Evolutionary conservation across 2,329 filamentous ascomycete genomes (phyloP).

Genomic region (Trematosphaeria pertusa): DNA sequence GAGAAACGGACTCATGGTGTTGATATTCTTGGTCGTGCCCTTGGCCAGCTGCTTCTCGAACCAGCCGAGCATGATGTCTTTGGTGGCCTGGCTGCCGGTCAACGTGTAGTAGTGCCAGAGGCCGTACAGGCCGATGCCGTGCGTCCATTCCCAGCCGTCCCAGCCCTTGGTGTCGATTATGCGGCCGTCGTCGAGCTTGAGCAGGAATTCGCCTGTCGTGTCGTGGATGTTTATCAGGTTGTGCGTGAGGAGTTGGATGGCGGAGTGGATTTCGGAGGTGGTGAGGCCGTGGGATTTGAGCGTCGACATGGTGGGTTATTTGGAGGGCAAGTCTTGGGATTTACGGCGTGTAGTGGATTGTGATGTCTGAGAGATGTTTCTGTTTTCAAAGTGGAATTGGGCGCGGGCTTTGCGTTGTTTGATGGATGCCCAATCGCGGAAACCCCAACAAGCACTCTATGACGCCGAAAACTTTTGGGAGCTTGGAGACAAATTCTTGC

Average conservation of each 20-base stretch:
- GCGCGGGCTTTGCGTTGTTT: no score
- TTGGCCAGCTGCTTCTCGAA: conserved; percentile 72
- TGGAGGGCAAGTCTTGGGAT: no score
- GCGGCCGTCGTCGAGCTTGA: conserved; percentile 73
- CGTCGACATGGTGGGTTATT: conserved; percentile 47
- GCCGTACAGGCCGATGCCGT: conserved; percentile 80
- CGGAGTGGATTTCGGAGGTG: conserved; percentile 55
- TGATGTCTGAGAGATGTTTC: no score
- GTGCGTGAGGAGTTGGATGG: conserved; percentile 71
- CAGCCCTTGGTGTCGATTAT: conserved; percentile 86
- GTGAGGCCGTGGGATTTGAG: conserved; percentile 50
- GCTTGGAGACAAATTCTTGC: no score
- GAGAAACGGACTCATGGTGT: conserved; percentile 81
- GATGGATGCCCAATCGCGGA: no score
- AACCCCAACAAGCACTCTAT: no score
- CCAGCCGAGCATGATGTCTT: conserved; percentile 76
- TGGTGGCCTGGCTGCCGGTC: conserved; percentile 66
- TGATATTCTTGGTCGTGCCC: conserved; percentile 84
- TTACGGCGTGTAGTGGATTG: no score
- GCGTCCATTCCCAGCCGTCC: conserved; percentile 85
- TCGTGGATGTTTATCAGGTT: conserved; percentile 82
- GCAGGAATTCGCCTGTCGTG: conserved; percentile 74
- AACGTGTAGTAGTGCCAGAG: conserved; percentile 83
- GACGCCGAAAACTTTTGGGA: no score
- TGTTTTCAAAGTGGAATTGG: no score